A percentile compares a stretch with the other conserved stretches of the same genome.
Evolutionary conservation across 352 stramenopile species (phyloP).

Genomic region (Phytophthora brassicae): DNA sequence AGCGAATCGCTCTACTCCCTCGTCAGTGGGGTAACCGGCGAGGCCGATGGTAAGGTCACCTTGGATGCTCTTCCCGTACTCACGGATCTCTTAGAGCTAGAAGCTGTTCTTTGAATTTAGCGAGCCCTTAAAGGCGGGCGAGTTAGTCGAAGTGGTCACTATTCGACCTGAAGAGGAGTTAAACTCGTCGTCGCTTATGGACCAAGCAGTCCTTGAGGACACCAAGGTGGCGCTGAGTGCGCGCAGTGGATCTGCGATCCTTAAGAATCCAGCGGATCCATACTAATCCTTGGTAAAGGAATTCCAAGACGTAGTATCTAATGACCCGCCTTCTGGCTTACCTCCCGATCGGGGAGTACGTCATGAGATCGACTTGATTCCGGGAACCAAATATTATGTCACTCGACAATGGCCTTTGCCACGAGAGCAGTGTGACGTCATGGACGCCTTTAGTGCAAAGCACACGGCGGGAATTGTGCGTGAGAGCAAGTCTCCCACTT

Average conservation of each 20-base stretch:
- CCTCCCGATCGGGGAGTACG: no score
- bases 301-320: slow-evolving; percentile 1
- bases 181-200: neutral
- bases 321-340: no score
- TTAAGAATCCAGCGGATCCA: slow-evolving; percentile 9
- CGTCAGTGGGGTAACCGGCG: neutral
- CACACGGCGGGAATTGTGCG: no score
- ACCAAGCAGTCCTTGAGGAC: slow-evolving; percentile 11
- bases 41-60: neutral
- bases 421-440: no score
- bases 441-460: no score
- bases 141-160: no score
- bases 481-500: no score
- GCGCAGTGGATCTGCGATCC: slow-evolving; percentile 9
- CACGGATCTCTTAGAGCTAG: neutral
- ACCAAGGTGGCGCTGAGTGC: neutral
- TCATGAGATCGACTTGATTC: no score
- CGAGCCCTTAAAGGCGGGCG: no score
- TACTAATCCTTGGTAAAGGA: neutral
- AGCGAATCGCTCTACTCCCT: neutral
- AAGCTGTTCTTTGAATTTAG: neutral
- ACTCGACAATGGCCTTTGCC: no score
- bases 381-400: no score
- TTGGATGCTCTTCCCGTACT: neutral
- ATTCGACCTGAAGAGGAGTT: no score